Conservation (phyloP, 176 grass and related monocot genomes). For the Elymus sibiricus region DNA sequence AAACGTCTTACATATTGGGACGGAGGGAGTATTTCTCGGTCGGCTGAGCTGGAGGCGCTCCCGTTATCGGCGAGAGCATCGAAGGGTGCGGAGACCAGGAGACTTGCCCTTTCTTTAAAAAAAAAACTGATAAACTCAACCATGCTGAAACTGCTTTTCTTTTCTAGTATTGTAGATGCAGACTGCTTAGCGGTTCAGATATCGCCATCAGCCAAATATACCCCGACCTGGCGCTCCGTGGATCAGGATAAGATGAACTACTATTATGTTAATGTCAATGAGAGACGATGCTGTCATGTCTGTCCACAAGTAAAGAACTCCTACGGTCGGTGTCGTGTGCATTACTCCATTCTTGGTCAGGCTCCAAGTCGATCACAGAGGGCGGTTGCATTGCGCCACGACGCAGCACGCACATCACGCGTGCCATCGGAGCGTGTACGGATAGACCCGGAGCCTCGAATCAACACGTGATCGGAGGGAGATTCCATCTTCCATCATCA, state of each 20-base stretch:
- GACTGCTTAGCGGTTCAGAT: neutral
- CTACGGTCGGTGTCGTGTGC: neutral
- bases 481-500: neutral
- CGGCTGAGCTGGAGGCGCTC: too few relatives aligned
- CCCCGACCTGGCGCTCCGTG: neutral
- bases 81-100: too few relatives aligned
- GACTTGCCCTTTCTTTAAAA: too few relatives aligned
- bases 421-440: neutral
- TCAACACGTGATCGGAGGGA: neutral
- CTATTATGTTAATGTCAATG: neutral
- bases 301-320: neutral
- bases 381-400: too few relatives aligned
- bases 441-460: neutral
- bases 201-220: neutral
- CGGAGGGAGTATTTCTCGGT: too few relatives aligned
- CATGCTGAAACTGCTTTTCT: neutral
- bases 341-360: neutral
- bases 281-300: neutral
- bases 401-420: neutral
- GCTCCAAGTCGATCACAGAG: constrained; percentile 1
- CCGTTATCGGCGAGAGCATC: too few relatives aligned
- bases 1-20: too few relatives aligned
- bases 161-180: neutral
- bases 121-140: too few relatives aligned
- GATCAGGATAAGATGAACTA: constrained; percentile 22